Evolutionary conservation across 1,284 basidiomycete genomes (phyloP), one percentile per base, ranked within the genome.

Genomic region (Pseudozyma tsukubaensis): DNA sequence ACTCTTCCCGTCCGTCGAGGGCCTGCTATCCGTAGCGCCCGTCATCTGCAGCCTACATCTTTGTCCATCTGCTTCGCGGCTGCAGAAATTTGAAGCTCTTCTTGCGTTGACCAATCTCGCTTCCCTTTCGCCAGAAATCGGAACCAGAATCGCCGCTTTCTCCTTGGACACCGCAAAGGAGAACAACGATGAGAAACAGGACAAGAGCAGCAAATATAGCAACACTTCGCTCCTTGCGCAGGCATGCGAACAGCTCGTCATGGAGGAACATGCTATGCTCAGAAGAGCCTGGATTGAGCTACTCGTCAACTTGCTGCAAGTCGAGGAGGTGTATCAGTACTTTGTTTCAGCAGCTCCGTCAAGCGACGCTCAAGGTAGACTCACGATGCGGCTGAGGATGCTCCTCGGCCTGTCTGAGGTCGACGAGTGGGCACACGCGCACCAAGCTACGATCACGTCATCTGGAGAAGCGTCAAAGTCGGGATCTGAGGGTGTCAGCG

Each of bases 91-190:
- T 80, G 96, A 99, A 85, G 90, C 91, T 3, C 88, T 94, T 69
- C 95, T 99, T 92, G 95, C 94, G 1, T 88, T 99, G 50, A 99
- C 96, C 4, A 99, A 99, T 83, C 86, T 99, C 37, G 91, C 94
- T 1, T 94, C 93, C n/a, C 57, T 81, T 9, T 61, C 62, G 7
- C 62, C 68, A 9, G 59, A 60, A 7, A 43, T 76, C 24, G 70
- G 76, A 11, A 35, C 88, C 18, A 88, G 89, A 9, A 68, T 81
- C n/a, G 76, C 72, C 5, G 32, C 40, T 5, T 76, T 69, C 49
- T 59, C 60, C 3, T 24, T 72, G 19, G 44, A 42, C 1, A 14
- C 35, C 8, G 13, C 10, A 13, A 14, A 36, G 9, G 32, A 29
- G 10, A 40, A 49, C 34, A 9, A 50, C 49, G 47, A 18, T 9